These are phyloP conservation scores for Mucor mucedo DNA, from an alignment of 371 early-diverging fungal genomes.

Conservation along the genomic window DNA sequence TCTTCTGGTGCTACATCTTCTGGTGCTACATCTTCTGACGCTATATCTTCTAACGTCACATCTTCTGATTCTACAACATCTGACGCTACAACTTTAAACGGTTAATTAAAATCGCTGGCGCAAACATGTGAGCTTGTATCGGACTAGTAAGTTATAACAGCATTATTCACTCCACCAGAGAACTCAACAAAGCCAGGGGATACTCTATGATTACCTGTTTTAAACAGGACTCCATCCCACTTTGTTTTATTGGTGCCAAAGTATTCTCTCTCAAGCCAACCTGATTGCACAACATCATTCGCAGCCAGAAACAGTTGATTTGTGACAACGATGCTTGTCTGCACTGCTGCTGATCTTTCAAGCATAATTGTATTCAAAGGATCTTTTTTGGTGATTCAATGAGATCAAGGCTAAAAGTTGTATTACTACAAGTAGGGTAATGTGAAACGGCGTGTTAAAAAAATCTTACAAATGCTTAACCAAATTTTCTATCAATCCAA, in stretches of 20 bases:
- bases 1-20: background rate
- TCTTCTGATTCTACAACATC: background rate
- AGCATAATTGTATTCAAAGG: constrained; percentile 8
- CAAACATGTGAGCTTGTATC: constrained; percentile 21
- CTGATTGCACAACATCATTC: constrained; percentile 14
- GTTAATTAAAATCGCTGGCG: constrained; percentile 4
- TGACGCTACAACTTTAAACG: too few relatives aligned
- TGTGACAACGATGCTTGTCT: constrained; percentile 4
- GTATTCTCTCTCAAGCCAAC: constrained; percentile 20
- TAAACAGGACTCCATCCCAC: constrained; percentile 19
- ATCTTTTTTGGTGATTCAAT: constrained; percentile 20
- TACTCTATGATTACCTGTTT: constrained; percentile 12
- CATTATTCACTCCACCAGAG: constrained; percentile 17
- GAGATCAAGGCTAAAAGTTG: constrained; percentile 19
- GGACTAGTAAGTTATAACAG: constrained; percentile 16
- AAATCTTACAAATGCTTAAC: constrained; percentile 18
- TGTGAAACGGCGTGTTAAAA: constrained; percentile 8
- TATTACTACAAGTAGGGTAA: constrained; percentile 11
- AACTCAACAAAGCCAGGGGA: constrained; percentile 19
- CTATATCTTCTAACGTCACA: too few relatives aligned
- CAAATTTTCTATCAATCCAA: constrained; percentile 9
- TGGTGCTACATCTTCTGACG: constrained; percentile 8
- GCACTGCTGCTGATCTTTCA: constrained; percentile 24
- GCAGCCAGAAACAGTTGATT: constrained; percentile 20
- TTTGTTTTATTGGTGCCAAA: constrained; percentile 21